Evolutionary conservation across 805 yeast species (phyloP), one percentile per base, ranked within the genome.

Genomic region (Lachancea quebecensis): DNA sequence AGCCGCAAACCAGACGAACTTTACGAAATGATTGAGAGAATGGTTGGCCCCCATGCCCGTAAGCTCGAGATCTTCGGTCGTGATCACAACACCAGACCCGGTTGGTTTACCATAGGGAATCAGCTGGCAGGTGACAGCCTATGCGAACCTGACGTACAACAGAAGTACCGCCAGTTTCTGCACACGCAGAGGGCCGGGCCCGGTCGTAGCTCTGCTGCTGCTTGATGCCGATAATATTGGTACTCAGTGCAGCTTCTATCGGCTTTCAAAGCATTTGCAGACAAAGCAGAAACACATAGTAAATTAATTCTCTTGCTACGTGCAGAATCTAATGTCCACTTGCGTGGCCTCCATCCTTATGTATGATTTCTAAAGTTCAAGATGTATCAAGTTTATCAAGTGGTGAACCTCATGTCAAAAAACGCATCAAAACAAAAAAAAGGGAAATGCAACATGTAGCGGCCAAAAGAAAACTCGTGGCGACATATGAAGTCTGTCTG

Each of bases 21-120:
- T 11, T 90, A 90, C 59, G 93, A 82, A 8, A 79, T 91, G 49
- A 82, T 85, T 11, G 97, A 91, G 53, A 69, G 96, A 47, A 58
- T 90, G 35, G 96, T 82, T 3, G 97, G 96, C 0, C 70, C 70
- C 3, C 77, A 80, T 47, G 75, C 89, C 3, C 70, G 95, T 27
- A 90, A 91, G 58, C 69, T 91, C 28, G 97, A 91, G 62, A 78
- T 91, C 1, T 90, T 90, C 66, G 97, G 97, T 4, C 74, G 95
- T 46, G 84, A 81, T 51, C 91, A 86, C 57, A 90, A 91, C 57
- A 72, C 83, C 1, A 73, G 96, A 32, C 85, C 88, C 0, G 96
- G 96, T 0, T 91, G 98, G 97, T 67, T 90, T 43, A 86, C 95
- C 0, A 75, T 88, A 42, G 96, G 95, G 0, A 83, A 87, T 57